phyloP scores from a whole-genome alignment of 306 rosid genomes.

The Chamaecrista fasciculata region DNA sequence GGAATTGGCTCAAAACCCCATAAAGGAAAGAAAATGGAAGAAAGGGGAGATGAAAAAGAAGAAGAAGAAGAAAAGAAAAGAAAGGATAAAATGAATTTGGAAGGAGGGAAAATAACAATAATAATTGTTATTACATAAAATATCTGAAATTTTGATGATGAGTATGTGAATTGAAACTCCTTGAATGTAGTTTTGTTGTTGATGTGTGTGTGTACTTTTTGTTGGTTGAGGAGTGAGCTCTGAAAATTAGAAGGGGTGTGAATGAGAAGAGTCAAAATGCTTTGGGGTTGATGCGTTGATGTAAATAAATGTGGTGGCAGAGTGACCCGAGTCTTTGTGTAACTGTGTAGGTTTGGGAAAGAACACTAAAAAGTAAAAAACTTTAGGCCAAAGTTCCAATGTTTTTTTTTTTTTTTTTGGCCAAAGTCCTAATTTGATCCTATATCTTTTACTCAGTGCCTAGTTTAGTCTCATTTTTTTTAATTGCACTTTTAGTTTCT shows the following conservation, averaged over 20 bases:
- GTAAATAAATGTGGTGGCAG: constrained; percentile 47
- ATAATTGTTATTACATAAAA: no score
- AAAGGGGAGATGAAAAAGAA: not conserved
- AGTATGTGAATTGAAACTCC: no score
- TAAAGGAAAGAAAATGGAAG: constrained; percentile 26
- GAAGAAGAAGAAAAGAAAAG: not conserved
- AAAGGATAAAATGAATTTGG: constrained; percentile 11
- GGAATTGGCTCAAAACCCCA: constrained; percentile 44
- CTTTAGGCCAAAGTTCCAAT: no score
- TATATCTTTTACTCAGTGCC: no score
- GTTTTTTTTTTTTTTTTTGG: no score
- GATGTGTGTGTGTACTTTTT: not conserved
- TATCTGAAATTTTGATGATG: no score
- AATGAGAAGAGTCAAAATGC: constrained; percentile 48
- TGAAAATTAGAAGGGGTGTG: constrained; percentile 49
- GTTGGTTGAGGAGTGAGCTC: constrained; percentile 48
- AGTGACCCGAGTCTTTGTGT: no score
- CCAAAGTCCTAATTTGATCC: no score
- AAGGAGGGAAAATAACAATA: not conserved
- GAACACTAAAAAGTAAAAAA: no score
- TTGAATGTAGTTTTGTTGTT: no score
- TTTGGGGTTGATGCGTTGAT: constrained; percentile 49
- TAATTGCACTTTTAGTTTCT: no score
- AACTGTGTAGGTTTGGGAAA: constrained; percentile 39
- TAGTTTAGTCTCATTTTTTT: no score